Conservation (phyloP, 495 filamentous ascomycete genomes). For the Achaetomiella virescens region DNA sequence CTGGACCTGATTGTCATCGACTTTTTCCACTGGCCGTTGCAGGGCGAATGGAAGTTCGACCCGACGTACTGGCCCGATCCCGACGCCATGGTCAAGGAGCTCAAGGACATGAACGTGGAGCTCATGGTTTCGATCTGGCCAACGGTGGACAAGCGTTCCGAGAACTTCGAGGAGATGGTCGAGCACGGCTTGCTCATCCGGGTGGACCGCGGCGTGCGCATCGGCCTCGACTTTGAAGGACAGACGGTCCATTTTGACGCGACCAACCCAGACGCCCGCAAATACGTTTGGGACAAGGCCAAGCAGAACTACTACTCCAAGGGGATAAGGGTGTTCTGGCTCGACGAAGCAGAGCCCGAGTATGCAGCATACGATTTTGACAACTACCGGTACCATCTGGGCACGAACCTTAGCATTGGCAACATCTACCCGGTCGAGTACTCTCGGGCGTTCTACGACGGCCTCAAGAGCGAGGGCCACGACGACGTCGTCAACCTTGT, state of each 20-base stretch:
- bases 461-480: constrained; percentile 36
- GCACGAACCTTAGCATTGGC: constrained; percentile 46
- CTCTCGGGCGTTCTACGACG: constrained; percentile 51
- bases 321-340: constrained; percentile 55
- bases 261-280: constrained; percentile 47
- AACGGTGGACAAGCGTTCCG: constrained; percentile 46
- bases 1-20: constrained; percentile 55
- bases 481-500: constrained; percentile 47
- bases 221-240: constrained; percentile 46
- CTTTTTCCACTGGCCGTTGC: constrained; percentile 56
- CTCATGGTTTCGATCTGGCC: constrained; percentile 57
- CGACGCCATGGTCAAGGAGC: constrained; percentile 50
- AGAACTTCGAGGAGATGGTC: constrained; percentile 51
- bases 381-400: constrained; percentile 51
- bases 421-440: constrained; percentile 53
- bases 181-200: constrained; percentile 48
- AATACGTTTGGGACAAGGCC: constrained; percentile 49
- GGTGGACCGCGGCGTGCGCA: constrained; percentile 46
- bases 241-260: constrained; percentile 51
- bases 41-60: constrained; percentile 56
- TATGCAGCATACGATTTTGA: constrained; percentile 55
- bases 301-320: constrained; percentile 51
- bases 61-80: constrained; percentile 50
- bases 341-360: constrained; percentile 57
- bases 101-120: constrained; percentile 46